Evolutionary conservation across 2,329 filamentous ascomycete genomes (phyloP).

Genomic region (Cladosporium oxysporum): DNA sequence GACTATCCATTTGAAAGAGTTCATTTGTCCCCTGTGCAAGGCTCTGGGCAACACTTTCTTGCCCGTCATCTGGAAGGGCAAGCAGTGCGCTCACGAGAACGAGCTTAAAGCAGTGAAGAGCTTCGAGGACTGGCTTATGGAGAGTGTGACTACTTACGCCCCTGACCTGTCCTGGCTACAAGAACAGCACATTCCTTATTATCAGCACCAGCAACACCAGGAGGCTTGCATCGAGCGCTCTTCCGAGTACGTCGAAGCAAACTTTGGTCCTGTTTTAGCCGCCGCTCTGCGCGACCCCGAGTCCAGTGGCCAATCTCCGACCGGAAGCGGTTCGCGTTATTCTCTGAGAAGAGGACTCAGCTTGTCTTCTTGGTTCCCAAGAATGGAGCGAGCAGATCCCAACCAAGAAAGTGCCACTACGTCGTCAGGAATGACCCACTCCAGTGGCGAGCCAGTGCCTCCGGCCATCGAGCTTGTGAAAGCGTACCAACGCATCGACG

Average conservation of each 20-base stretch:
- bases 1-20: slow-evolving; percentile 75
- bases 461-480: slow-evolving; percentile 45
- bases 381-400: slow-evolving; percentile 18
- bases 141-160: slow-evolving; percentile 54
- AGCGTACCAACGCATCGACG: slow-evolving; percentile 58
- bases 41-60: slow-evolving; percentile 93
- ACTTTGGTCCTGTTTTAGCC: slow-evolving; percentile 34
- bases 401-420: neutral
- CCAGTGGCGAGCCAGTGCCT: slow-evolving; percentile 7
- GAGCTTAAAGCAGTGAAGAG: slow-evolving; percentile 52
- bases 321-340: neutral
- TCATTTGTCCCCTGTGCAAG: slow-evolving; percentile 95
- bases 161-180: slow-evolving; percentile 51
- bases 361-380: slow-evolving; percentile 22
- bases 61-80: slow-evolving; percentile 92
- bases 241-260: slow-evolving; percentile 31
- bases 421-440: slow-evolving; percentile 1
- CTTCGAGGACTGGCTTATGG: slow-evolving; percentile 69
- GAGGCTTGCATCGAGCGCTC: slow-evolving; percentile 29
- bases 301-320: neutral
- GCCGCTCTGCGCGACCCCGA: slow-evolving; percentile 6
- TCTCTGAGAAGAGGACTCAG: slow-evolving; percentile 24
- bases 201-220: slow-evolving; percentile 37
- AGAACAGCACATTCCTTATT: slow-evolving; percentile 33
- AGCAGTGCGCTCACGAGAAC: slow-evolving; percentile 77